Percentiles rank a stretch among this genome's conserved stretches.
phyloP scores from a whole-genome alignment of 768 basidiomycete species.

The Kwoniella pini region DNA sequence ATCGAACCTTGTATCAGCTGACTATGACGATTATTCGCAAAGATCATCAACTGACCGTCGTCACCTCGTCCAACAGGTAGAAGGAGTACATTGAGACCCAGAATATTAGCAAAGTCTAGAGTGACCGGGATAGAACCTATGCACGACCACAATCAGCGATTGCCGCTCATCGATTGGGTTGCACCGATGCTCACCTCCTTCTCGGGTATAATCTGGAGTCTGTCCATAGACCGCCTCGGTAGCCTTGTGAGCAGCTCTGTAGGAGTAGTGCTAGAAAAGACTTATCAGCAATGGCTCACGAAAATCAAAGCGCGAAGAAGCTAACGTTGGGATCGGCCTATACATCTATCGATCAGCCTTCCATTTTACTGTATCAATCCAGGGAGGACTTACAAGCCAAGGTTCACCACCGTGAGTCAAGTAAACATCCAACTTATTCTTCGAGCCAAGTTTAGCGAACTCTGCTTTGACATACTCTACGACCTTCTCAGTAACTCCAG shows the following conservation, averaged over 20 bases:
- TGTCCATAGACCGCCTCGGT: constrained; percentile 63
- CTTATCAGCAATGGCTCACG: too few species aligned
- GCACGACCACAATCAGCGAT: too few species aligned
- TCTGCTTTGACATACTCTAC: constrained; percentile 69
- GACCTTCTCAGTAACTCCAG: constrained; percentile 70
- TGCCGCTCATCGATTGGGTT: background rate
- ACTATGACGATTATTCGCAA: too few species aligned
- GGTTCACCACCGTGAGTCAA: constrained; percentile 79
- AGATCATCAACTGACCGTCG: constrained; percentile 72
- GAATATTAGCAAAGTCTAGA: constrained; percentile 84
- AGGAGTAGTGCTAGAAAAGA: constrained; percentile 85
- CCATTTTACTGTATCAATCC: background rate
- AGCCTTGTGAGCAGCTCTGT: constrained; percentile 79
- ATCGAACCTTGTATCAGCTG: background rate
- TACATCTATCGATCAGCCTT: background rate
- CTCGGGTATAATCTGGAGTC: constrained; percentile 55
- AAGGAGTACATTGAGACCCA: constrained; percentile 81
- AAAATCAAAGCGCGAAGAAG: background rate
- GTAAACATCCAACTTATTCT: constrained; percentile 76
- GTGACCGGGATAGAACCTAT: constrained; percentile 87
- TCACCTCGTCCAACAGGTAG: constrained; percentile 93
- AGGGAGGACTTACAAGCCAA: constrained; percentile 64
- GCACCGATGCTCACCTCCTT: constrained; percentile 42
- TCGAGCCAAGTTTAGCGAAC: constrained; percentile 80
- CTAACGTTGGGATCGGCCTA: constrained; percentile 46